These are phyloP conservation scores for Erigeron philadelphicus DNA, from an alignment of 140 eudicot species.

Conservation along the genomic window DNA sequence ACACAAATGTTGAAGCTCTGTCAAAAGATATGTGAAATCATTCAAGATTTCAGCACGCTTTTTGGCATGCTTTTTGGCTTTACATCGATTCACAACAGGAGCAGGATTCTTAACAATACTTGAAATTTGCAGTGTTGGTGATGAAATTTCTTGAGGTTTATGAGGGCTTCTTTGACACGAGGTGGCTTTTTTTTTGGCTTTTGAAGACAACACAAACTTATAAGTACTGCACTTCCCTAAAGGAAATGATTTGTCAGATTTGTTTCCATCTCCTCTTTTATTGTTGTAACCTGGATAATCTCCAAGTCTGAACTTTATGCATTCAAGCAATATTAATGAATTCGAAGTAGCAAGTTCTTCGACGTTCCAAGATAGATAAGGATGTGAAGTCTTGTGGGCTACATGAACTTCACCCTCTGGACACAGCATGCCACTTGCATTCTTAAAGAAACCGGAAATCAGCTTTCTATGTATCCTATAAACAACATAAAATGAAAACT, in stretches of 20 bases:
- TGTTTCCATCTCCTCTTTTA: constrained; percentile 56
- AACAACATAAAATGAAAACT: neutral
- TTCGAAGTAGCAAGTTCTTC: constrained; percentile 39
- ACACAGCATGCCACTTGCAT: constrained; percentile 45
- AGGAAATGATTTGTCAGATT: constrained; percentile 48
- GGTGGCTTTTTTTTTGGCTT: constrained; percentile 5
- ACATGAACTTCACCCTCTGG: constrained; percentile 60
- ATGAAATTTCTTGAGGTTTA: constrained; percentile 4
- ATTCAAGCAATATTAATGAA: constrained; percentile 24
- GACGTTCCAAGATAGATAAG: constrained; percentile 48
- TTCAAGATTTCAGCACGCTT: no score
- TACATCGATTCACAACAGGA: neutral
- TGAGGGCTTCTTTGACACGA: neutral
- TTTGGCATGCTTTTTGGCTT: no score
- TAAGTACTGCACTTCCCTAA: constrained; percentile 56
- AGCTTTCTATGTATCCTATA: constrained; percentile 48
- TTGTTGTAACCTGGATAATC: constrained; percentile 69
- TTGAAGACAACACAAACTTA: constrained; percentile 31
- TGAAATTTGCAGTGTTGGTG: neutral
- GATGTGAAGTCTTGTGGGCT: constrained; percentile 49
- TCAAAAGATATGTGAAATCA: no score
- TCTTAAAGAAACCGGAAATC: constrained; percentile 50
- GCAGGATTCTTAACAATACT: neutral
- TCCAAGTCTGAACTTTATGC: constrained; percentile 33
- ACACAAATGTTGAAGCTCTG: no score